Percentiles rank a stretch among this genome's conserved stretches.
phyloP scores from a whole-genome alignment of 164 flowering plant genomes.

The Berberis vulgaris region DNA sequence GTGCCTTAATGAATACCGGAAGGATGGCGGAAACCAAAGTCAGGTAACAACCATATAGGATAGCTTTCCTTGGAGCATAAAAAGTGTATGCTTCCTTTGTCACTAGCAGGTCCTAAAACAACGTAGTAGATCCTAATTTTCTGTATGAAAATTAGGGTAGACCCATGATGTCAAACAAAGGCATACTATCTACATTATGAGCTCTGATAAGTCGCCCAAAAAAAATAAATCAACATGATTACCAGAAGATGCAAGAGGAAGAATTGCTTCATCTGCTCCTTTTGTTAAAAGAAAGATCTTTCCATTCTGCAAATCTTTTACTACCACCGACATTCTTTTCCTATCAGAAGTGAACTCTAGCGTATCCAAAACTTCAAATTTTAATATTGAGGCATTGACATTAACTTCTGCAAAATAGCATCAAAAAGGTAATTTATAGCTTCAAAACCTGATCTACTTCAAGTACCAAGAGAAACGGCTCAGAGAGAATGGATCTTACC shows the following conservation, averaged over 20 bases:
- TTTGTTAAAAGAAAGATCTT: slow-evolving; percentile 75
- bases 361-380: slow-evolving; percentile 76
- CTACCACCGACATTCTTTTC: slow-evolving; percentile 94
- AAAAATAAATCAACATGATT: slow-evolving; percentile 3
- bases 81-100: no score
- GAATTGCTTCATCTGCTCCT: slow-evolving; percentile 96
- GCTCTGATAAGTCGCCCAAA: not conserved
- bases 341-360: slow-evolving; percentile 98
- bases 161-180: no score
- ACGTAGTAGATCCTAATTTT: no score
- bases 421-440: slow-evolving; percentile 1
- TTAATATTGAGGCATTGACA: slow-evolving; percentile 42
- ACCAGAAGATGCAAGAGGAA: slow-evolving; percentile 78
- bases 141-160: not conserved
- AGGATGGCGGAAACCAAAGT: no score
- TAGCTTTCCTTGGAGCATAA: no score
- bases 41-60: no score
- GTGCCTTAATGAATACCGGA: no score
- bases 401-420: slow-evolving; percentile 58
- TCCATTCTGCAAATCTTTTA: slow-evolving; percentile 64
- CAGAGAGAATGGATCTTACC: slow-evolving; percentile 31
- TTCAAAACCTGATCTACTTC: not conserved
- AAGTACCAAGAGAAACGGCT: slow-evolving; percentile 1
- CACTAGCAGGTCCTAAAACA: no score
- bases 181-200: not conserved